Conservation (phyloP, 495 filamentous ascomycete genomes). For the Talaromyces stipitatus region DNA sequence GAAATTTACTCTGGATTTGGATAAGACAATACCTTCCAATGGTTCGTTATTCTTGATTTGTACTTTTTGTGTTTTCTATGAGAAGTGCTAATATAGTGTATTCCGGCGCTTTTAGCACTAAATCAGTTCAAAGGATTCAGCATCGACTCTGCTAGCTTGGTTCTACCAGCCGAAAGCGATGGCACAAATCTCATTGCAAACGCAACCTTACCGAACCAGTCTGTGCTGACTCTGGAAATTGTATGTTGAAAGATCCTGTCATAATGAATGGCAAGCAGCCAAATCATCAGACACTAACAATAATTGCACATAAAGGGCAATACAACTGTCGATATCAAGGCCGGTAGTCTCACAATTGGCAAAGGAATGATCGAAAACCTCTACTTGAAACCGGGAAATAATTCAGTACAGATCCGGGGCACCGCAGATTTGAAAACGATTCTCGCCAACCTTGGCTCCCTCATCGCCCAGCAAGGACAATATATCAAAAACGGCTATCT, state of each 20-base stretch:
- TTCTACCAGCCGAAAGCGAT: conserved; percentile 27
- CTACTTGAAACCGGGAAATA: conserved; percentile 35
- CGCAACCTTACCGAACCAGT: conserved; percentile 38
- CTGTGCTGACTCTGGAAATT: conserved; percentile 36
- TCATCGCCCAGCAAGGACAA: conserved; percentile 21
- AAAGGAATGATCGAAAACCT: conserved; percentile 32
- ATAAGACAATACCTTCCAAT: conserved; percentile 23
- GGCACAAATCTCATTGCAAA: conserved; percentile 23
- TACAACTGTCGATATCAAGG: conserved; percentile 34
- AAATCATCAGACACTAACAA: not conserved
- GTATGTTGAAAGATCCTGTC: conserved; percentile 8
- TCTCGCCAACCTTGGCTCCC: conserved; percentile 18
- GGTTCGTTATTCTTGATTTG: conserved; percentile 27
- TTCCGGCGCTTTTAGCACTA: conserved; percentile 16
- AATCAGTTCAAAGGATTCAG: conserved; percentile 35
- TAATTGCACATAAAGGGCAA: conserved; percentile 21
- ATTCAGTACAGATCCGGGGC: conserved; percentile 31
- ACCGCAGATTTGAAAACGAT: conserved; percentile 16
- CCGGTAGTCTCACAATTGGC: conserved; percentile 30
- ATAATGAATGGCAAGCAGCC: not conserved
- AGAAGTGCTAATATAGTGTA: not conserved
- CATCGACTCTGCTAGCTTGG: conserved; percentile 30
- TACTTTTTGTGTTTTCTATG: not conserved
- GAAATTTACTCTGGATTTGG: conserved; percentile 23
- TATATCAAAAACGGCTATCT: conserved; percentile 26